Conservation (phyloP, 768 basidiomycete genomes). For the Macrolepiota dolichaula region DNA sequence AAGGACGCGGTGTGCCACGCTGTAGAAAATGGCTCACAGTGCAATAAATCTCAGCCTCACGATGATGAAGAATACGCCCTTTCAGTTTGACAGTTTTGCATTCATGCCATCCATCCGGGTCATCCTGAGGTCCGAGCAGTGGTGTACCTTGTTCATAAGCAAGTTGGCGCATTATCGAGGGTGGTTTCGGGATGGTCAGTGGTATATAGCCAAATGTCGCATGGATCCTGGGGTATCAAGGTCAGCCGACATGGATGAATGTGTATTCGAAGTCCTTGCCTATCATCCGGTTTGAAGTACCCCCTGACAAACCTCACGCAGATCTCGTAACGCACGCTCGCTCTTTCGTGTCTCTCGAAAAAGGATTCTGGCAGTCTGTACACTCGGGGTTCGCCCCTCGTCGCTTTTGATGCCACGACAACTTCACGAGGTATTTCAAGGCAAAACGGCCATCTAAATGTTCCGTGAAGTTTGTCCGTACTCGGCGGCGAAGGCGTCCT, state of each 20-base stretch:
- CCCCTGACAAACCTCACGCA: conserved; percentile 27
- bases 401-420: conserved; percentile 16
- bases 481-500: background rate
- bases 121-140: conserved; percentile 32
- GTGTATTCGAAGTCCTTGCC: conserved; percentile 18
- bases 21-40: conserved; percentile 23
- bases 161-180: conserved; percentile 29
- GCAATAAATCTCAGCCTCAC: conserved; percentile 27
- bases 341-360: conserved; percentile 32
- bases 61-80: conserved; percentile 27
- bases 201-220: conserved; percentile 31
- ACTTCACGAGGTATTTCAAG: conserved; percentile 38
- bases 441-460: conserved; percentile 33
- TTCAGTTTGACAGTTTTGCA: conserved; percentile 20
- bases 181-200: conserved; percentile 25
- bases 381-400: conserved; percentile 16
- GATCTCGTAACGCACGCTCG: conserved; percentile 33
- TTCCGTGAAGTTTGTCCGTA: conserved; percentile 30
- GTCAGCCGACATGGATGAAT: background rate
- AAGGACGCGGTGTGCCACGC: background rate
- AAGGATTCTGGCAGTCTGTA: conserved; percentile 37
- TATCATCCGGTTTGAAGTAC: conserved; percentile 31
- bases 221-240: conserved; percentile 22
- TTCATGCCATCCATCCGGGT: conserved; percentile 38
- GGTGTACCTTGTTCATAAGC: conserved; percentile 31